Base-by-base conservation (phyloP, 176 grass and related monocot species). In the Cocos nucifera region DNA sequence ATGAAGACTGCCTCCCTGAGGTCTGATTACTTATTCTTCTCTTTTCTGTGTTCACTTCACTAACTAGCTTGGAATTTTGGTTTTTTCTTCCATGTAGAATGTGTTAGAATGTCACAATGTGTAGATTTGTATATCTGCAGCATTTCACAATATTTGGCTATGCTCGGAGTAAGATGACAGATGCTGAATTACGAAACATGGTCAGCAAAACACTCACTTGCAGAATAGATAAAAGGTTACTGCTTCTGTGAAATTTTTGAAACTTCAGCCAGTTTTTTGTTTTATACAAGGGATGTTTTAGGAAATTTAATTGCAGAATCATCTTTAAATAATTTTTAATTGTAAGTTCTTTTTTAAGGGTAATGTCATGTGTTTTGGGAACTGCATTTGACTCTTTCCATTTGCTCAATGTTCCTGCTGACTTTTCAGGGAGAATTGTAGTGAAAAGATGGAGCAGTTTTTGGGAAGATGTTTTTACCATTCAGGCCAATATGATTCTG, bases 121-220 rank as follows among this genome's bases (percentile, higher is more conserved):
- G 10, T 12, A 44, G 49, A 22, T 67, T 15, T 74, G 30, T 17
- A 52, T 4, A 22, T 52, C 19, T 73, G 32, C 63, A 96, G 91
- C 86, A 96, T 92, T 98, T 98, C 76, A 88, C 93, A n/a, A 85
- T 98, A 62, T 98, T 91, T 61, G 93, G 93, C 15, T 98, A 98
- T 61, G 93, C 93, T 23, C 79, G 93, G 29, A 98, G 93, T 80
- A 98, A 98, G 68, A 92, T 98, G 93, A 98, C 87, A 32, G 87
- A 98, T 83, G 76, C 76, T 66, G 84, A 98, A 73, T 68, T 98
- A 61, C 92, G 87, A 68, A 74, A 82, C 48, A 88, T 92, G 78
- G 84, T 98, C 54, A 92, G 93, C 81, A 87, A 51, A 82, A 98
- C 93, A 21, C 76, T 98, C 51, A 92, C 87, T 49, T 98, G 93